Base-by-base conservation (phyloP, 805 yeast species). In the Ogataea salicorniae region DNA sequence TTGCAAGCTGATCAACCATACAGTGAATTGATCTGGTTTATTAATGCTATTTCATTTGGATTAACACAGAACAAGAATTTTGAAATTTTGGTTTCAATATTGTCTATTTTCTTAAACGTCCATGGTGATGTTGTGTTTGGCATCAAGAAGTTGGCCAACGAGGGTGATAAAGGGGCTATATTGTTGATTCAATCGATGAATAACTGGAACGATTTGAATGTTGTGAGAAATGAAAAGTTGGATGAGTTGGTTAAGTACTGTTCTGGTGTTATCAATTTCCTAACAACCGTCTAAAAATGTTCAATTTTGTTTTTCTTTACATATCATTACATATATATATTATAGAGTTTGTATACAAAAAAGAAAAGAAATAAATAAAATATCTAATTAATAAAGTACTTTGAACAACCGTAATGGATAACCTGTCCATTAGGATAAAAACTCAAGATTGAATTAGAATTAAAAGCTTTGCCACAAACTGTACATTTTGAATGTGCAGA, bases 51-150 rank as follows among this genome's bases (percentile, higher is more conserved):
- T 54, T 71, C 77, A 3, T 66, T 64, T 41, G 95, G 92, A 1
- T 62, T 87, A 41, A 55, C 61, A 6, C 51, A 71, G 6, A 85
- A 85, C 48, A 63, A 54, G 15, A 80, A 90, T 65, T 81, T 77
- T 62, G 99, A 94, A 56, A 68, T 92, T 16, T 76, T 83, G 45
- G 90, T 89, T 62, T 95, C 96, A 0, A 78, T 89, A 66, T 80
- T 87, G 75, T 72, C 81, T 17, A 74, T 89, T 73, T 73, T 91
- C 46, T 72, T 89, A 51, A 81, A 79, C 60, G 77, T 77, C 42
- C 99, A 94, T 66, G 91, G 92, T 23, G 98, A 92, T 63, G 81
- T 87, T 6, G 69, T 94, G 33, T 64, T 56, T 46, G 51, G 49
- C 14, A 53, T 58, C 34, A 53, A 54, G 34, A 54, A 57, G 42